Evolutionary conservation across 2,329 filamentous ascomycete genomes (phyloP), one percentile per base, ranked within the genome.

Genomic region (Talaromyces sp.): DNA sequence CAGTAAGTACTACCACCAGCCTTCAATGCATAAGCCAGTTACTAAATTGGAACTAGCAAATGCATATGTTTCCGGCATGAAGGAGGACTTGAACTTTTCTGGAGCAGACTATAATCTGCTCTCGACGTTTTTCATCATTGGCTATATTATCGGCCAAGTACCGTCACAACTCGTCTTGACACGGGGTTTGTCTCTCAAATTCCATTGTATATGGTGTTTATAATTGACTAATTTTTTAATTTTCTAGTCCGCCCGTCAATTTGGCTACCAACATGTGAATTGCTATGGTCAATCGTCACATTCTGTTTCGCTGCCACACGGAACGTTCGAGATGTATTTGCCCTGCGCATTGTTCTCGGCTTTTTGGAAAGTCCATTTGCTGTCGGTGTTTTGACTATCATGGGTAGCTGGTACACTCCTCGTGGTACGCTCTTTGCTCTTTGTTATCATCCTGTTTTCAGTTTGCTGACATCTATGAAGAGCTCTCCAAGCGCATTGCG

Each of bases 401-500:
- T 68, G 55, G 64, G 64, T 41, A 65, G 58, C 51, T 64, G 58
- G 59, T 60, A 64, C 46, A 63, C 61, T 17, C 61, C 61, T 8
- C 55, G 58, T 19, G 61, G 61, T 61, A 54, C 14, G 51, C 14
- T 17, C 14, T 27, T 46, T 27, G 10, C 60, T 41, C n/a, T 54
- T 26, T 21, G n/a, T 31, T 9, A 46, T 17, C 26, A 10, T 35
- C 5, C 6, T 26, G 2, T 2, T 17, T 9, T 29, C 2, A 17
- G 11, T 9, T 54, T 27, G n/a, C 58, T 58, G 32, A 62, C 35
- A 4, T 3, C 31, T 6, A 21, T 50, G 32, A 8, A 63, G 68
- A 69, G 58, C 59, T 69, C 3, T 66, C 64, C 38, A 68, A 68
- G 55, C 61, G 68, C 38, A 65, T 63, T n/a, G 64, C 62, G 8